These are phyloP conservation scores for Cryptococcus hybrid DNA, from an alignment of 1,284 basidiomycete genomes.

Conservation along the genomic window DNA sequence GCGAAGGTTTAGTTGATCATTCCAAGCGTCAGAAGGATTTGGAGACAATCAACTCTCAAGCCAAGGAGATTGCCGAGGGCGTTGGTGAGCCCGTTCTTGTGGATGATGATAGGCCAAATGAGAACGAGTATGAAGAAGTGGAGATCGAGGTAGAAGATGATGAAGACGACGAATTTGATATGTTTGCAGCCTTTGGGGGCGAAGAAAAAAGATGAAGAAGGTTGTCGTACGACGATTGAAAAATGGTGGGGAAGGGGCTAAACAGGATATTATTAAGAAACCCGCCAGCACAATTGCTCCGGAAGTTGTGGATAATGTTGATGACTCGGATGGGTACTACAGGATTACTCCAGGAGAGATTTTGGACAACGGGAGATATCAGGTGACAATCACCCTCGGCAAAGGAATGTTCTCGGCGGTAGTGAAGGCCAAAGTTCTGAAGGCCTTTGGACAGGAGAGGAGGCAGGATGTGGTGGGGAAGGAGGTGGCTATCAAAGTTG, in stretches of 20 bases:
- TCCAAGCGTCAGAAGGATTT: slow-evolving; percentile 56
- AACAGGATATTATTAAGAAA: slow-evolving; percentile 72
- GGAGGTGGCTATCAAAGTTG: slow-evolving; percentile 98
- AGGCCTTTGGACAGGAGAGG: slow-evolving; percentile 60
- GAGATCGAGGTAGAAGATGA: slow-evolving; percentile 59
- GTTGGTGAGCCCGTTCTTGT: slow-evolving; percentile 45
- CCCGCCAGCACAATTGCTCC: slow-evolving; percentile 57
- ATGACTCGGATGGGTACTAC: slow-evolving; percentile 94
- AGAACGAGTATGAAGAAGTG: slow-evolving; percentile 56
- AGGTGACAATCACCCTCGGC: slow-evolving; percentile 90
- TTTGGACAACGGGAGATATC: slow-evolving; percentile 87
- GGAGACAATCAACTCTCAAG: slow-evolving; percentile 7
- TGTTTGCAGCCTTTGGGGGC: slow-evolving; percentile 71
- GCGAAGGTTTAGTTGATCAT: slow-evolving; percentile 78
- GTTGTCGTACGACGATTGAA: slow-evolving; percentile 55
- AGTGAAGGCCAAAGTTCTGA: slow-evolving; percentile 80
- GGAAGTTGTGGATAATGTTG: slow-evolving; percentile 55
- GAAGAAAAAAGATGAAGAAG: slow-evolving; percentile 57
- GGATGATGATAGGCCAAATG: slow-evolving; percentile 39
- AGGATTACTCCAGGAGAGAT: slow-evolving; percentile 91
- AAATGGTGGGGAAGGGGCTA: slow-evolving; percentile 55
- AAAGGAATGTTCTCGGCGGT: slow-evolving; percentile 99
- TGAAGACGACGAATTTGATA: slow-evolving; percentile 75
- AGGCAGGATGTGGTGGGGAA: slow-evolving; percentile 55
- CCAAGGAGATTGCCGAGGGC: slow-evolving; percentile 46